Evolutionary conservation across 2,329 filamentous ascomycete species (phyloP), one percentile per base, ranked within the genome.

Genomic region (Colletotrichum camelliae): DNA sequence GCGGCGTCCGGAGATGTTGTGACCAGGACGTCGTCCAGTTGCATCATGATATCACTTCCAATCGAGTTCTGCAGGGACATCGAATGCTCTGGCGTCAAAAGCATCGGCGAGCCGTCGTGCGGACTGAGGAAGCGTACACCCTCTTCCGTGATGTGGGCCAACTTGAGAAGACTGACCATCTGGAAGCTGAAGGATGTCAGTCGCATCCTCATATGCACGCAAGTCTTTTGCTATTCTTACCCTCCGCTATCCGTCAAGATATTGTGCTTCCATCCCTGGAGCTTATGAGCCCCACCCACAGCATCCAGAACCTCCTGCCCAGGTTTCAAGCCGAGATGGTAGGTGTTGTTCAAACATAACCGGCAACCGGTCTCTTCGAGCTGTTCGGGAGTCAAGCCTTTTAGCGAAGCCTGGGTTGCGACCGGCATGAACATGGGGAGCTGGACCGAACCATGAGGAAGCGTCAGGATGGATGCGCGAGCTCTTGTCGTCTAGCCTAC

Each of bases 1-100:
- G 88, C 93, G 72, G 91, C 88, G 84, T 99, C 97, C 0, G 96
- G 96, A 0, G 96, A 98, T 0, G 97, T 99, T 0, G 97, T 98
- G 35, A 96, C 96, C 67, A 99, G 94, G 16, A 99, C 97, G 84
- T 99, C 97, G 88, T 99, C 97, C 5, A 99, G 92, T 86, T 99
- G 97, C 97, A 99, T 99, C 79, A 98, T 98, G 80, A 99, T 98
- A 85, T 99, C 97, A 78, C 95, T 98, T 78, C 97, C 97, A 81
- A 99, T 99, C 70, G 94, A 96, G 85, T 99, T 98, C 84, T 99
- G 97, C 5, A 99, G 90, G 13, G 93, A 94, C 80, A 99, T 98
- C 1, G 97, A 98, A 87, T 98, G 96, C 84, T 99, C 97, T 0
- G 97, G 97, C 0, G 97, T 99, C 62, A 99, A 92, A 13, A 99